phyloP scores from a whole-genome alignment of 352 stramenopile species.

The Pythium sp. region DNA sequence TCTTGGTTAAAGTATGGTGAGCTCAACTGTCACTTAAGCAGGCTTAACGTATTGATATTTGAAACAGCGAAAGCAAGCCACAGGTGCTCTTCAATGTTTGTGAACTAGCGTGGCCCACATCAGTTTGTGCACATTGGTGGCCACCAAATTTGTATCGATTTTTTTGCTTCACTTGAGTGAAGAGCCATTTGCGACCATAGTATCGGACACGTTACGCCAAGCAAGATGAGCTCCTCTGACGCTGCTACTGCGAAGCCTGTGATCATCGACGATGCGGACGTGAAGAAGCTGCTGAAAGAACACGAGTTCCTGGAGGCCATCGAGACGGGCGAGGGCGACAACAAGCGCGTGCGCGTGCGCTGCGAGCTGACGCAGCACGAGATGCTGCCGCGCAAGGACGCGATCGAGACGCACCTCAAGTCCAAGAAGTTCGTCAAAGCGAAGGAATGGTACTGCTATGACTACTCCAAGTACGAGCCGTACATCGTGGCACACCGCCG shows the following conservation, averaged over 20 bases:
- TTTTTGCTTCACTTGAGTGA: neutral
- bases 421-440: conserved; percentile 84
- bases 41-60: neutral
- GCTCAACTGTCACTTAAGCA: neutral
- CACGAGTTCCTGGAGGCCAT: conserved; percentile 59
- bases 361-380: conserved; percentile 80
- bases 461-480: conserved; percentile 90
- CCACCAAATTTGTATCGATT: neutral
- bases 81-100: neutral
- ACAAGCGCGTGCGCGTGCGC: conserved; percentile 54
- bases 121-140: neutral
- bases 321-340: conserved; percentile 39
- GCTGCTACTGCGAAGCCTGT: conserved; percentile 11
- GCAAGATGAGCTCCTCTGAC: neutral
- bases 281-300: conserved; percentile 42
- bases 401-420: conserved; percentile 61
- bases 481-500: conserved; percentile 87
- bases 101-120: neutral
- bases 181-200: neutral
- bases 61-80: neutral
- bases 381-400: conserved; percentile 57
- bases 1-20: neutral
- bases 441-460: conserved; percentile 86
- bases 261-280: conserved; percentile 30
- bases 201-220: neutral